Conservation (phyloP, 441 rosid species). For the Macaranga tanarius region DNA sequence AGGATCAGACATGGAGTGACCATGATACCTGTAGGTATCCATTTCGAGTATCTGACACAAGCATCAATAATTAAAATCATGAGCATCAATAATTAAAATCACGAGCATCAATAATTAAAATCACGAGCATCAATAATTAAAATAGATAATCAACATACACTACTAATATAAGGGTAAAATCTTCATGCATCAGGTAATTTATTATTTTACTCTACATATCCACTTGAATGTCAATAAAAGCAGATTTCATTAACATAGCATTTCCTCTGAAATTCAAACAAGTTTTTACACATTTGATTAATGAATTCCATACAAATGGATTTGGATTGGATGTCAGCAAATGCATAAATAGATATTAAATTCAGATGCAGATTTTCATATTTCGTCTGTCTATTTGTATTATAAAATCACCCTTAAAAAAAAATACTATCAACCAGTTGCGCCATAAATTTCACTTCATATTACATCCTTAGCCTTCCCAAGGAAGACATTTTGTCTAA, state of each 20-base stretch:
- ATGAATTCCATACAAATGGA: background rate
- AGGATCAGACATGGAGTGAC: conserved; percentile 99
- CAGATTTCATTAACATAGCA: background rate
- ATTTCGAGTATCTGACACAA: conserved; percentile 81
- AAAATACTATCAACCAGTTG: too few species aligned
- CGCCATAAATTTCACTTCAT: background rate
- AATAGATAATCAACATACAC: background rate
- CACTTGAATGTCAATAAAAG: background rate
- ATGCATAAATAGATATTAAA: background rate
- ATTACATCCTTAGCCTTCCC: background rate
- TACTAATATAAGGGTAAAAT: background rate
- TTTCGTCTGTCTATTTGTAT: background rate
- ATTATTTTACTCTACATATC: background rate
- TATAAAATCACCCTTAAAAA: background rate
- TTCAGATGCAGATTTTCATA: background rate
- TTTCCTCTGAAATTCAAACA: background rate
- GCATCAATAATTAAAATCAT: conserved; percentile 22
- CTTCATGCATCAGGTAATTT: background rate
- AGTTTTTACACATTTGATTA: background rate
- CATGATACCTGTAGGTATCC: conserved; percentile 98
- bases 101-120: conserved; percentile 26
- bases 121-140: conserved; percentile 22
- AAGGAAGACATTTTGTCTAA: background rate
- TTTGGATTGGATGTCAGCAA: background rate
- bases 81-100: too few species aligned